Percentiles rank a stretch among this genome's conserved stretches.
Conservation (phyloP, 169 alveolate species). For the Prorocentrum cordatum region DNA sequence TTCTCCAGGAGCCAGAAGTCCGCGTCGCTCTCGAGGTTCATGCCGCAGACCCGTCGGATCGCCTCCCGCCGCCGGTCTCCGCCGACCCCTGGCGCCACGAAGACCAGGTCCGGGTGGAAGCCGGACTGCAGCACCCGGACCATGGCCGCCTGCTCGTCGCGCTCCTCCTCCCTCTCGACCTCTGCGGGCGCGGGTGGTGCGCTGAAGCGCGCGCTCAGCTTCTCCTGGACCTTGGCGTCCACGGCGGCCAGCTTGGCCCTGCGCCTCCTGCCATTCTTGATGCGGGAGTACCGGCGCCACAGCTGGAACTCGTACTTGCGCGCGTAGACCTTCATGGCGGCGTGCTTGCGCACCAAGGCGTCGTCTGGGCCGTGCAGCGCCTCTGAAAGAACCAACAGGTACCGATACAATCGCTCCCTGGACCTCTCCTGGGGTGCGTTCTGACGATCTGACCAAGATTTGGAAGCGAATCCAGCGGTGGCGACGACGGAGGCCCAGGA, state of each 20-base stretch:
- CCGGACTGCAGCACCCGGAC: not conserved
- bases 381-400: no score
- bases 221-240: not conserved
- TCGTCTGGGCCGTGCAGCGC: constrained; percentile 57
- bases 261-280: constrained; percentile 16
- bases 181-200: not conserved
- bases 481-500: not conserved
- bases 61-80: constrained; percentile 23
- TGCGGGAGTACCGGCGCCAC: constrained; percentile 7
- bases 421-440: no score
- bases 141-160: not conserved
- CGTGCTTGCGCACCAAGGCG: not conserved
- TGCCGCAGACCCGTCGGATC: constrained; percentile 4
- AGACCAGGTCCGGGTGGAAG: constrained; percentile 55
- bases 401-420: no score
- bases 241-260: not conserved
- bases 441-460: no score
- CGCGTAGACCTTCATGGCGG: constrained; percentile 23
- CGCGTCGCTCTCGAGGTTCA: constrained; percentile 20
- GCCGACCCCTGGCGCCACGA: constrained; percentile 4
- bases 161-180: not conserved
- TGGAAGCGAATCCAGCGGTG: no score
- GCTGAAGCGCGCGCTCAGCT: not conserved
- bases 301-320: constrained; percentile 39
- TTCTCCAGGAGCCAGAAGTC: constrained; percentile 47